Percentiles rank a stretch among this genome's conserved stretches.
Evolutionary conservation across 768 basidiomycete genomes (phyloP).

Genomic region (Rhodotorula sphaerocarpa): DNA sequence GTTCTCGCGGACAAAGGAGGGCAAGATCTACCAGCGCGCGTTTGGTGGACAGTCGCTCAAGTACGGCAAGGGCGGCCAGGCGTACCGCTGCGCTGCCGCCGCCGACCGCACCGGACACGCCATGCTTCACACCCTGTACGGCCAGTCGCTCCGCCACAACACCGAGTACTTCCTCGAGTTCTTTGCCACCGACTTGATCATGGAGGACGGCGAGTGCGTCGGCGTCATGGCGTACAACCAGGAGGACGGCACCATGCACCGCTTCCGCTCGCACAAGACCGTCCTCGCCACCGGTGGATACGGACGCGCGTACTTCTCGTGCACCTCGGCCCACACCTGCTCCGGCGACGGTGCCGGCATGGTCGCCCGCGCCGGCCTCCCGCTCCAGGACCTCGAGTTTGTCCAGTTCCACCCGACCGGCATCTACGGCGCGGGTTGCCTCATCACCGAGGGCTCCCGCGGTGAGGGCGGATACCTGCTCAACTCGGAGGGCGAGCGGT

Average conservation of each 20-base stretch:
- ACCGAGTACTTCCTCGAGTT: constrained; percentile 99
- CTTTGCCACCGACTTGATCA: constrained; percentile 91
- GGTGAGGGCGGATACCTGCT: constrained; percentile 98
- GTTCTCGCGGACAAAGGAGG: constrained; percentile 95
- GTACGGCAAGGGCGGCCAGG: constrained; percentile 96
- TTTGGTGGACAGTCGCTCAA: constrained; percentile 97
- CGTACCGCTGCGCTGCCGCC: constrained; percentile 96
- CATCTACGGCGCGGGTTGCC: constrained; percentile 97
- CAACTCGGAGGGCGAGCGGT: constrained; percentile 97
- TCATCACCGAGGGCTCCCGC: constrained; percentile 98
- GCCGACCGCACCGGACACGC: constrained; percentile 99
- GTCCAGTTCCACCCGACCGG: constrained; percentile 99
- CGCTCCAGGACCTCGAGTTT: constrained; percentile 93
- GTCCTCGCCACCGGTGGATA: constrained; percentile 97
- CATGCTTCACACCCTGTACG: constrained; percentile 95
- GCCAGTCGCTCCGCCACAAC: constrained; percentile 96
- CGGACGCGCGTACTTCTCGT: constrained; percentile 95
- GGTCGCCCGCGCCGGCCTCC: constrained; percentile 92
- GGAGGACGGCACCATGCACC: constrained; percentile 98
- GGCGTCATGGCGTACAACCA: constrained; percentile 98
- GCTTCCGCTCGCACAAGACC: constrained; percentile 96
- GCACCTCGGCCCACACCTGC: constrained; percentile 97
- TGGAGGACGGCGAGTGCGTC: constrained; percentile 97
- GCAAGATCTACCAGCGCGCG: constrained; percentile 98
- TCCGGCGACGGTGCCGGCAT: constrained; percentile 98